Base-by-base conservation (phyloP, 345 rosid genomes). In the Abelmoschus esculentus region DNA sequence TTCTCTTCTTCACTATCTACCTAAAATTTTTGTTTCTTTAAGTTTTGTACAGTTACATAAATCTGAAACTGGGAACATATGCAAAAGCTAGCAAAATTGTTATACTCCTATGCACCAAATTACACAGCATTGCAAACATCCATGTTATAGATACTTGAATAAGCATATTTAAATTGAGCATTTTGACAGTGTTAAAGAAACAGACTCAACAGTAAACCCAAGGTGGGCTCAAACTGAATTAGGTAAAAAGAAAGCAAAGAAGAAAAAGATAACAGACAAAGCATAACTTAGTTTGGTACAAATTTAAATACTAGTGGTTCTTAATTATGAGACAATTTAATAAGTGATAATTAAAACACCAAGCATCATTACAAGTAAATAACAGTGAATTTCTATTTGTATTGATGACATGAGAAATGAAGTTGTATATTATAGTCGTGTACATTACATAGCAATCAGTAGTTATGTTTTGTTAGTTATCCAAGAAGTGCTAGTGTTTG, bases 381-480 rank as follows among this genome's bases (percentile, higher is more conserved):
- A 42, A 63, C 61, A 59, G 61, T 47, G 28, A 64, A 46, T 53
- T 44, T 67, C 52, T 60, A 64, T 63, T 46, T 8, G 56, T 46
- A 29, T 56, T 13, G 10, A 62, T n/a, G 22, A 31, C 46, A 54
- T 11, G 2, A 70, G 59, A 74, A 62, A 69, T 26, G 67, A 29
- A 29, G 31, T 29, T 29, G 31, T 29, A 29, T 2, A 29, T 29
- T 29, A 3, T 29, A 29, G 1, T 29, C 31, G 31, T 29, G 31
- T 29, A 3, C 31, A 29, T 29, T 29, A 29, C 1, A 29, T 29
- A 29, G 0, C 31, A 29, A 3, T 29, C 31, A 3, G 31, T 29
- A 29, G 31, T 29, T 29, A 29, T 29, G 31, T 29, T 29, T 29
- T 29, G n/a, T n/a, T n/a, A n/a, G n/a, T n/a, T n/a, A n/a, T n/a